A percentile compares a stretch with the other conserved stretches of the same genome.
Evolutionary conservation across 106 monocot genomes (phyloP).

Genomic region (Dioscorea dumetorum): DNA sequence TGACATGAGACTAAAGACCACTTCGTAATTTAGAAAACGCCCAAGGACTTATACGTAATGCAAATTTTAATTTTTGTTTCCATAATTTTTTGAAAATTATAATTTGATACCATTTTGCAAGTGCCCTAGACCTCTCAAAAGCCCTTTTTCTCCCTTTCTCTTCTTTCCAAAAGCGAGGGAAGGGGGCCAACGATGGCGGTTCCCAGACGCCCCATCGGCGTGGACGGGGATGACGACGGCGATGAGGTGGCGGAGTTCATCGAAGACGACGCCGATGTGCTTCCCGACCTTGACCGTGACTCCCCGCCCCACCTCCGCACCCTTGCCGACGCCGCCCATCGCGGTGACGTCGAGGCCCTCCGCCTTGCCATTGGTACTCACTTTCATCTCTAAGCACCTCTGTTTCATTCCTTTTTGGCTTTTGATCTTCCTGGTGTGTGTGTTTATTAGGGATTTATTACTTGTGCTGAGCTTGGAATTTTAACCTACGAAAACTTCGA

Average conservation of each 20-base stretch:
- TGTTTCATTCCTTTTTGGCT: neutral
- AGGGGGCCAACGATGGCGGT: conserved; percentile 21
- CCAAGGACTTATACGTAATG: too few relatives aligned
- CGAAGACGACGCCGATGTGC: conserved; percentile 15
- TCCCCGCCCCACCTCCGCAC: conserved; percentile 35
- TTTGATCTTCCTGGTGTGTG: neutral
- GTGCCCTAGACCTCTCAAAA: too few relatives aligned
- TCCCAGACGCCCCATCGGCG: conserved; percentile 30
- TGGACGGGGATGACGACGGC: conserved; percentile 32
- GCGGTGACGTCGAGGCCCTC: conserved; percentile 42
- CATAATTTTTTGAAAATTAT: too few relatives aligned
- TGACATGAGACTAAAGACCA: too few relatives aligned
- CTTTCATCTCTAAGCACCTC: too few relatives aligned
- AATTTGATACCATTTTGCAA: too few relatives aligned
- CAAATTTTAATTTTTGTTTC: too few relatives aligned
- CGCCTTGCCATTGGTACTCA: conserved; percentile 37
- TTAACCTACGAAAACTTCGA: neutral
- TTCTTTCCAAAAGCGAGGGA: neutral
- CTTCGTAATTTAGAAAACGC: too few relatives aligned
- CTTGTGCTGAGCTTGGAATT: neutral
- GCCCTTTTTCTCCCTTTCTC: too few relatives aligned
- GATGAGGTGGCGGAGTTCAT: conserved; percentile 15
- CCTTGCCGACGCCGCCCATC: conserved; percentile 33
- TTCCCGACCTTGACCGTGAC: conserved; percentile 16
- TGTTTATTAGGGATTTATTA: neutral